Evolutionary conservation across 345 rosid genomes (phyloP), one percentile per base, ranked within the genome.

Genomic region (sweet orange (Citrus sinensis)): DNA sequence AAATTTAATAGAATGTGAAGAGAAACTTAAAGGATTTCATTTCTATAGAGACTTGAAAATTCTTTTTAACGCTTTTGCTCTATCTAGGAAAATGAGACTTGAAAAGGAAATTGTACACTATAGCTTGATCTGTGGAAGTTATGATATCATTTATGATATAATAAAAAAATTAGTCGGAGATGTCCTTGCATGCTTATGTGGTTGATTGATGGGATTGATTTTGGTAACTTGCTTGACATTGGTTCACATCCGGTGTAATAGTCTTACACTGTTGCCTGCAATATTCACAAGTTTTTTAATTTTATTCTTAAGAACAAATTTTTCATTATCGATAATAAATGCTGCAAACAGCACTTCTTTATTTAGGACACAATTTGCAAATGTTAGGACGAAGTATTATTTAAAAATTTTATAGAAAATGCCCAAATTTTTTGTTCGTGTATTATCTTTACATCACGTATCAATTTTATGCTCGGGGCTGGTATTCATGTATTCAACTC

Each of bases 291-390:
- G 49, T 10, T 42, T 42, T 42, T 42, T 40, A 0, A 10, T 42
- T 42, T 42, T 10, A 42, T 42, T 42, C 49, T 42, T 42, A 10
- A 42, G 0, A 42, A 37, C 4, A 42, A 42, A 10, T 0, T 42
- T 42, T 42, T 42, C 14, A 10, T 42, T 0, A 10, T 42, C 1
- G 4, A 0, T 42, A 10, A 42, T 42, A 42, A 42, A 42, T 10
- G 49, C 0, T 42, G 16, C 49, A 42, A 42, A 42, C 49, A 0
- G 0, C 0, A 10, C 49, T 42, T 0, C 49, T 9, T 10, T 0
- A 10, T 2, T 42, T 42, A 0, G 49, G 49, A 42, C 14, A 42
- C 49, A 42, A 42, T 10, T 42, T 42, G 4, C 0, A 10, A 42
- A 42, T 42, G 29, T 29, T 29, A 29, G 37, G 14, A 42, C 0